These are phyloP conservation scores for Inga laurina DNA, from an alignment of 306 rosid genomes.

Conservation along the genomic window DNA sequence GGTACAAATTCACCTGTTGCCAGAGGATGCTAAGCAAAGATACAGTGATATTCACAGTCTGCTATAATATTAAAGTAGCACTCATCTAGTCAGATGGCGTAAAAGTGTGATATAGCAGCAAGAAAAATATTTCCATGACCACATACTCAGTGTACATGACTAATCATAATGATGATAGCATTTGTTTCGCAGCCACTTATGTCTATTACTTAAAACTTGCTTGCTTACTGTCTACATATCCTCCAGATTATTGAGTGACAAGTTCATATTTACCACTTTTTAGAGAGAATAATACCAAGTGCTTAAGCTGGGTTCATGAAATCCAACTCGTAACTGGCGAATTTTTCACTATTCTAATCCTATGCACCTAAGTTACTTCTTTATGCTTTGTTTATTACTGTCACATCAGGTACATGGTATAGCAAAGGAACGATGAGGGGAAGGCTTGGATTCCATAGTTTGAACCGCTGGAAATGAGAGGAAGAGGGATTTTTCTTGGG, in stretches of 20 bases:
- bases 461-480: neutral
- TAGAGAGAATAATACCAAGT: neutral
- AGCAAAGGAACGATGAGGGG: neutral
- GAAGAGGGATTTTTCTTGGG: neutral
- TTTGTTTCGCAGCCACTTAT: neutral
- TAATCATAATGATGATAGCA: neutral
- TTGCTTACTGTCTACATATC: neutral
- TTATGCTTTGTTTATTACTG: neutral
- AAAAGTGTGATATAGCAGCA: neutral
- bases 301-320: neutral
- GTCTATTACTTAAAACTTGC: neutral
- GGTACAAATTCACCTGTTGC: too few species aligned
- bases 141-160: neutral
- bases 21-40: too few species aligned
- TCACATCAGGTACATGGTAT: neutral
- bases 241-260: neutral
- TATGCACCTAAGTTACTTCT: neutral
- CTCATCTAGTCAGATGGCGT: neutral
- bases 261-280: neutral
- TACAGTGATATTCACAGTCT: too few species aligned
- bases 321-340: neutral
- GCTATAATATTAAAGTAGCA: too few species aligned
- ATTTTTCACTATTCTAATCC: neutral
- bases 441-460: neutral
- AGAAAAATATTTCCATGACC: neutral